Base-by-base conservation (phyloP, 495 filamentous ascomycete species). In the Cetradonia linearis region DNA sequence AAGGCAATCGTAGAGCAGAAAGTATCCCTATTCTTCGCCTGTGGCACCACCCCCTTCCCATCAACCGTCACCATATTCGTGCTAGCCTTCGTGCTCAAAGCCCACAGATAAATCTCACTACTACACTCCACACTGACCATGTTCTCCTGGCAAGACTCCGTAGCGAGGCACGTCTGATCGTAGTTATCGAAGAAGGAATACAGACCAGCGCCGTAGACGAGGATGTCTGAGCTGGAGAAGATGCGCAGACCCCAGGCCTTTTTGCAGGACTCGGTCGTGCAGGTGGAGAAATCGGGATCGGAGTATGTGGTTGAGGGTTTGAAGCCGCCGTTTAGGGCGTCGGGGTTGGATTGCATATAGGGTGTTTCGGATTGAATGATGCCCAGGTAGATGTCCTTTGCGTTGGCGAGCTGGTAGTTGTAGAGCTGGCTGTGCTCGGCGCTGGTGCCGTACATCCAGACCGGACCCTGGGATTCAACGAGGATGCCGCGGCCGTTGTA, bases 161-260 rank as follows among this genome's bases (percentile, higher is more conserved):
- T 77, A 57, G 74, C 71, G 52, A 96, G 78, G 66, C 93, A 96
- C 13, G 74, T 77, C 70, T 95, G 89, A 27, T 71, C 78, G 71
- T 91, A 91, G 75, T 92, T 93, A 63, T 86, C 83, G 68, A 93
- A 95, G 80, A 94, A 95, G 47, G 79, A 85, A 76, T 95, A 95
- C 48, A 92, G 68, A 13, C 89, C 89, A 7, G 84, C 85, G 59
- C 89, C 89, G 69, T 88, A 89, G 68, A 91, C 69, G 66, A 80
- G 83, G 16, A 89, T 72, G 47, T 89, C 80, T 10, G 77, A 78
- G 16, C 84, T 86, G 67, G 81, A 77, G 48, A 86, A 71, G 50
- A 95, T 78, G 23, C 90, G 87, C 58, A 97, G 80, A 67, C 89
- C 92, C 86, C 86, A 91, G 10, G 92, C 76, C 70, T 95, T 91